These are phyloP conservation scores for Scheffersomyces amazonensis DNA, from an alignment of 805 yeast species.

Conservation along the genomic window DNA sequence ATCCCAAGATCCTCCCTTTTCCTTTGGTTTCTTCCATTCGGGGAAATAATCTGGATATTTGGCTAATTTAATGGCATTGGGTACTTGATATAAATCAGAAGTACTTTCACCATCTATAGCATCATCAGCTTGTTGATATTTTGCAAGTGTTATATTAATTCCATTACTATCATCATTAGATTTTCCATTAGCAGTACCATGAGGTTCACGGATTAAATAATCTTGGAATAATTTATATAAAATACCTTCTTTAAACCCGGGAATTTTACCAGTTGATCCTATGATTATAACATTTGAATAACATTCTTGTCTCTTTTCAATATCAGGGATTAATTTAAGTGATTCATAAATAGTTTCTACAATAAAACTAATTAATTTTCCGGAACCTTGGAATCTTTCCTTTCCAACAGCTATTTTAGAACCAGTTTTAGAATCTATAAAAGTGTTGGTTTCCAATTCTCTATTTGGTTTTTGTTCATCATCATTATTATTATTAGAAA, in stretches of 20 bases:
- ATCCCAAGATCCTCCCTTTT: constrained; percentile 57
- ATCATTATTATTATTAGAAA: constrained; percentile 16
- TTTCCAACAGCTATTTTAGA: constrained; percentile 70
- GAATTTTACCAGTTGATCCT: constrained; percentile 74
- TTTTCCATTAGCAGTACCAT: constrained; percentile 19
- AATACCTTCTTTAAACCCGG: constrained; percentile 74
- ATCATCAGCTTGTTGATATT: constrained; percentile 43
- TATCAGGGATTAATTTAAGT: constrained; percentile 58
- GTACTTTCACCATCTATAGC: constrained; percentile 22
- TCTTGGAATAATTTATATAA: constrained; percentile 55
- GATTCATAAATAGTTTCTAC: constrained; percentile 52
- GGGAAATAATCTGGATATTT: constrained; percentile 90
- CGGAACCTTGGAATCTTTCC: constrained; percentile 83
- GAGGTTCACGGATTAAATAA: constrained; percentile 43
- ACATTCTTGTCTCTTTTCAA: constrained; percentile 71
- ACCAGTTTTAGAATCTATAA: constrained; percentile 57
- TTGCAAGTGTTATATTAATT: constrained; percentile 37
- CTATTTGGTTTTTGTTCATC: constrained; percentile 50
- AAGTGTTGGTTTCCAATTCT: constrained; percentile 71
- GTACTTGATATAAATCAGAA: constrained; percentile 58
- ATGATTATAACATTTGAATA: constrained; percentile 79
- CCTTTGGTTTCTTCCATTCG: constrained; percentile 74
- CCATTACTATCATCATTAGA: constrained; percentile 23
- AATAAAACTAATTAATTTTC: constrained; percentile 52
- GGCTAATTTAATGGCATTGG: constrained; percentile 65